Percentiles rank a stretch among this genome's conserved stretches.
phyloP scores from a whole-genome alignment of 116 monocot genomes.

The Thalassia testudinum region DNA sequence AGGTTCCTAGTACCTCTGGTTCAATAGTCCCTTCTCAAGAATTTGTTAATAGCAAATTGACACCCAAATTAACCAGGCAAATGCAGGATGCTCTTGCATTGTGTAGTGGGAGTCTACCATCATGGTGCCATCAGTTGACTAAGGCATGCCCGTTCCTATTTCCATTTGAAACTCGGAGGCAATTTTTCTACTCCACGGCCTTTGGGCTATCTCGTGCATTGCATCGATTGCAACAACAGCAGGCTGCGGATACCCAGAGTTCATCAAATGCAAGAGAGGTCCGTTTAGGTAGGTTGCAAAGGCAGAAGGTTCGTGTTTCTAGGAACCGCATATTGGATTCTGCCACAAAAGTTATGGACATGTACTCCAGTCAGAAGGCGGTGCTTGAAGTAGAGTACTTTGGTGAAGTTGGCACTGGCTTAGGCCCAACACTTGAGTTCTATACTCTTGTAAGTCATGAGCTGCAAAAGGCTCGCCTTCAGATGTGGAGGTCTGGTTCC shows the following conservation, averaged over 20 bases:
- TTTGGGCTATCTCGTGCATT: conserved; percentile 90
- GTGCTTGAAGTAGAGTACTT: conserved; percentile 99
- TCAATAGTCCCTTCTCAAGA: conserved; percentile 42
- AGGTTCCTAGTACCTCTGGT: conserved; percentile 40
- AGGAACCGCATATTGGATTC: conserved; percentile 90
- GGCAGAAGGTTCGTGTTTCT: conserved; percentile 93
- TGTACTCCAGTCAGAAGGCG: conserved; percentile 90
- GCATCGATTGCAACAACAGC: conserved; percentile 79
- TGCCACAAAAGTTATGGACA: conserved; percentile 96
- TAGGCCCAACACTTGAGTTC: conserved; percentile 95
- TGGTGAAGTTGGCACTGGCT: conserved; percentile 97
- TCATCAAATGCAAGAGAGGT: conserved; percentile 63
- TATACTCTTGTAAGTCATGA: conserved; percentile 97
- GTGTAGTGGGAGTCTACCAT: conserved; percentile 88
- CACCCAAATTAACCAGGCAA: conserved; percentile 80
- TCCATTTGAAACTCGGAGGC: conserved; percentile 87
- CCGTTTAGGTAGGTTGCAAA: conserved; percentile 77
- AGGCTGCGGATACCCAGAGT: conserved; percentile 53
- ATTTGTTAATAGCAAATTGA: conserved; percentile 74
- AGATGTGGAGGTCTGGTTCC: conserved; percentile 66
- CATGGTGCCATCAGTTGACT: conserved; percentile 93
- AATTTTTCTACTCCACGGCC: conserved; percentile 86
- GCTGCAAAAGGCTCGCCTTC: conserved; percentile 58
- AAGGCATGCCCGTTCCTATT: conserved; percentile 94
- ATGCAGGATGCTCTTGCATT: conserved; percentile 91